Evolutionary conservation across 495 filamentous ascomycete genomes (phyloP).

Genomic region (Penicillium canescens): DNA sequence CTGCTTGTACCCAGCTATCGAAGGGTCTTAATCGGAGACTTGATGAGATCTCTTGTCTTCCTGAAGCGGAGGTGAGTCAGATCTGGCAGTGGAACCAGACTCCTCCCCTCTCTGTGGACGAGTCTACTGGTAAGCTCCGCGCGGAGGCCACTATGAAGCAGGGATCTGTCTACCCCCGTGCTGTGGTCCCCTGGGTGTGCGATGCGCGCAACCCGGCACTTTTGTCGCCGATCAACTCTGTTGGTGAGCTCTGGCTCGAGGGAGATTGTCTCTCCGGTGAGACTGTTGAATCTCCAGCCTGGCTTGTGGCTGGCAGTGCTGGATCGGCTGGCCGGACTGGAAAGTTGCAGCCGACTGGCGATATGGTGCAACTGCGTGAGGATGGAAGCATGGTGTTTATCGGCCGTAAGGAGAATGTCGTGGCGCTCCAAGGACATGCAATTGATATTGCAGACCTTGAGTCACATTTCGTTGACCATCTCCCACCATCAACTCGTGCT

Average conservation of each 20-base stretch:
- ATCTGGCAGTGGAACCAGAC: constrained; percentile 43
- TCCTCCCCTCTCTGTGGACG: constrained; percentile 28
- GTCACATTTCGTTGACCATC: constrained; percentile 24
- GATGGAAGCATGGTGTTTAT: constrained; percentile 32
- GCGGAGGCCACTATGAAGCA: constrained; percentile 26
- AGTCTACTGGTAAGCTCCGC: constrained; percentile 24
- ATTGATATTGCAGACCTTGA: constrained; percentile 36
- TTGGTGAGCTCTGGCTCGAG: constrained; percentile 38
- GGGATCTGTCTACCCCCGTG: constrained; percentile 30
- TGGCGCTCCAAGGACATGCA: constrained; percentile 34
- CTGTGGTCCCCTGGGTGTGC: constrained; percentile 34
- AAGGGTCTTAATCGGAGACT: constrained; percentile 23
- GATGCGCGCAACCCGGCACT: constrained; percentile 31
- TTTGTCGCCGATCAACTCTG: constrained; percentile 32
- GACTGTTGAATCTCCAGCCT: constrained; percentile 28
- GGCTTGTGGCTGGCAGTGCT: constrained; percentile 36
- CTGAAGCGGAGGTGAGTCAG: constrained; percentile 31
- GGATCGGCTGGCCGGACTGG: constrained; percentile 24
- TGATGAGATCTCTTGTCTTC: constrained; percentile 37
- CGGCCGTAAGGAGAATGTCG: constrained; percentile 31
- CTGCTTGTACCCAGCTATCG: constrained; percentile 28
- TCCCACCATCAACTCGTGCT: constrained; percentile 26
- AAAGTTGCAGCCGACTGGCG: constrained; percentile 30
- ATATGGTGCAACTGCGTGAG: constrained; percentile 31
- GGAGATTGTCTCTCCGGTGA: constrained; percentile 24